These are phyloP conservation scores for Salicornia ramosissima DNA, from an alignment of 148 eudicot species.

Conservation along the genomic window DNA sequence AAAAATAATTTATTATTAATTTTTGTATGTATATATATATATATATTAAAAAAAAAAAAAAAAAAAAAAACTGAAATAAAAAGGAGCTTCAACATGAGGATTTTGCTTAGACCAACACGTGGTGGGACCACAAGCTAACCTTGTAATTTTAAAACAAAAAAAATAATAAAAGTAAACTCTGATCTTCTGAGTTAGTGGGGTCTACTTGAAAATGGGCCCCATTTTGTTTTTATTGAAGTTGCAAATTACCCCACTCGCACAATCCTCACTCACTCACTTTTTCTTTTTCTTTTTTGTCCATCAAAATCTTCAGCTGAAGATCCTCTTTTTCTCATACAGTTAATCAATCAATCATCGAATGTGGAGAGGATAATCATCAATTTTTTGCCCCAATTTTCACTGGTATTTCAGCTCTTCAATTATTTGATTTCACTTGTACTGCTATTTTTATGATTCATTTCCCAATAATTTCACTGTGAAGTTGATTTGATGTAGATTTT, in stretches of 20 bases:
- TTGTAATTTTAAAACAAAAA: too few species aligned
- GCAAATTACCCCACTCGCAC: conserved; percentile 8
- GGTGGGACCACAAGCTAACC: not conserved
- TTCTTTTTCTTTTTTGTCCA: not conserved
- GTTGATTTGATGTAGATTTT: not conserved
- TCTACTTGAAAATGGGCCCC: not conserved
- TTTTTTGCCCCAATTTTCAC: not conserved
- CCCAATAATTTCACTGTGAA: not conserved
- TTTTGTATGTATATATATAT: too few species aligned
- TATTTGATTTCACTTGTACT: not conserved
- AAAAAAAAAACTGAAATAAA: too few species aligned
- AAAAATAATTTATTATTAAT: too few species aligned
- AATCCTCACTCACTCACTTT: not conserved
- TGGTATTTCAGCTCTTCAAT: not conserved
- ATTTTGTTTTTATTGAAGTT: not conserved
- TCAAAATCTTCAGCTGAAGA: not conserved
- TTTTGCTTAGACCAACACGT: not conserved
- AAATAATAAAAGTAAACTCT: not conserved
- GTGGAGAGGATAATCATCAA: not conserved
- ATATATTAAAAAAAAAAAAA: too few species aligned
- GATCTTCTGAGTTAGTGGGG: not conserved
- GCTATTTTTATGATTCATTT: not conserved
- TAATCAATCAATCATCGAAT: not conserved
- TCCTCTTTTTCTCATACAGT: not conserved
- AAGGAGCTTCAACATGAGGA: not conserved